These are phyloP conservation scores for Neoboletus subvelutipes DNA, from an alignment of 768 basidiomycete species.

Conservation along the genomic window DNA sequence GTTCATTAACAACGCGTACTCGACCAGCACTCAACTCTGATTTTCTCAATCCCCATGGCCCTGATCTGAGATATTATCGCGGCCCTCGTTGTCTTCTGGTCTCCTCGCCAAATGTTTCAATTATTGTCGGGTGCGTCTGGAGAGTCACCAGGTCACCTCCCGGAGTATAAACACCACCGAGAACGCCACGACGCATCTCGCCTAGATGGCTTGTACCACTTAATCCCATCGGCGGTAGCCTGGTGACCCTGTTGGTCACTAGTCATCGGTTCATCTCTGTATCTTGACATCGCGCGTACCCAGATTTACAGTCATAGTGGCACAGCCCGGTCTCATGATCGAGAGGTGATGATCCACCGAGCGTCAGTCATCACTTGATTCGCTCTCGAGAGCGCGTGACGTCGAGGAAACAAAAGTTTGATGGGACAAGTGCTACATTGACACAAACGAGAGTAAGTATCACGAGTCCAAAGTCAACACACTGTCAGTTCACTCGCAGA, in stretches of 20 bases:
- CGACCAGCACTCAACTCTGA: no score
- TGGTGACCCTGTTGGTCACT: no score
- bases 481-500: background rate
- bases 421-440: background rate
- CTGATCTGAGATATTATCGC: background rate
- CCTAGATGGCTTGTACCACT: no score
- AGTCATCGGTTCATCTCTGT: background rate
- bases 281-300: background rate
- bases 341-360: background rate
- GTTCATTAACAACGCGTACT: no score
- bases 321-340: no score
- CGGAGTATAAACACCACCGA: no score
- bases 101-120: background rate
- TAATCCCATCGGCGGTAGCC: no score
- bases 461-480: background rate
- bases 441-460: background rate
- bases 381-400: background rate
- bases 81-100: background rate
- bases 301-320: background rate
- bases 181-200: no score
- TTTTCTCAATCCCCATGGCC: no score
- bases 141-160: no score
- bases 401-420: background rate
- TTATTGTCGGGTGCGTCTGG: background rate
- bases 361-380: background rate